These are phyloP conservation scores for Neophaeococcomyces mojaviensis DNA, from an alignment of 2,329 filamentous ascomycete species.

Conservation along the genomic window DNA sequence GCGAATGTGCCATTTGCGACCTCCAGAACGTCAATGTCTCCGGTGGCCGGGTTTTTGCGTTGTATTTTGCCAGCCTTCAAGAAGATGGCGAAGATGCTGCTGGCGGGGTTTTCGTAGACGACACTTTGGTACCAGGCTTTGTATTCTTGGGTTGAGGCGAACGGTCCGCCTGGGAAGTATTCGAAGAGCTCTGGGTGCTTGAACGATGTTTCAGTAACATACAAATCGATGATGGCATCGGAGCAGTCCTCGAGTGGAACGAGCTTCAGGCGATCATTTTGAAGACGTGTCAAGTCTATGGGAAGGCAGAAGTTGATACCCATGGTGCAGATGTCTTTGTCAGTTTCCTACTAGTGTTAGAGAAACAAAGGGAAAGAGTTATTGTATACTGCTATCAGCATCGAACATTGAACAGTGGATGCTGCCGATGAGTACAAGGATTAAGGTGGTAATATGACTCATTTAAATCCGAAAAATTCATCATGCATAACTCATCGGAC, in stretches of 20 bases:
- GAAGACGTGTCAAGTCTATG: slow-evolving; percentile 4
- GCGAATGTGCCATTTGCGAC: slow-evolving; percentile 6
- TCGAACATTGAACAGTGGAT: too few species aligned
- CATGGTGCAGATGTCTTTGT: background rate
- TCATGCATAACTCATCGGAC: too few species aligned
- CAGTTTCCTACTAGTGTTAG: background rate
- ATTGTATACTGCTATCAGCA: too few species aligned
- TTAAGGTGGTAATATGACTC: too few species aligned
- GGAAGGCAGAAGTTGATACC: slow-evolving; percentile 8
- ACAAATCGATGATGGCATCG: background rate
- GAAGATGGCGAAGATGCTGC: slow-evolving; percentile 7
- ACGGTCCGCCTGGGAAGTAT: slow-evolving; percentile 5
- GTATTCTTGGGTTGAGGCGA: background rate
- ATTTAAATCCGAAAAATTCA: too few species aligned
- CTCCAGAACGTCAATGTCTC: background rate
- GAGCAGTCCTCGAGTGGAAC: slow-evolving; percentile 8
- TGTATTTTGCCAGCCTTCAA: slow-evolving; percentile 1
- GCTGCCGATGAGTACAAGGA: too few species aligned
- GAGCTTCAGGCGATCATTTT: slow-evolving; percentile 9
- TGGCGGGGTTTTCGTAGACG: background rate
- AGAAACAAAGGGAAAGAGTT: background rate
- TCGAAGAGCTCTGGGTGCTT: slow-evolving; percentile 5
- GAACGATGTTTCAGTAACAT: background rate
- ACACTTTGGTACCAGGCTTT: background rate
- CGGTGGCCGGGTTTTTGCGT: background rate